Evolutionary conservation across 2,329 filamentous ascomycete genomes (phyloP).

Genomic region (Cordyceps militaris): DNA sequence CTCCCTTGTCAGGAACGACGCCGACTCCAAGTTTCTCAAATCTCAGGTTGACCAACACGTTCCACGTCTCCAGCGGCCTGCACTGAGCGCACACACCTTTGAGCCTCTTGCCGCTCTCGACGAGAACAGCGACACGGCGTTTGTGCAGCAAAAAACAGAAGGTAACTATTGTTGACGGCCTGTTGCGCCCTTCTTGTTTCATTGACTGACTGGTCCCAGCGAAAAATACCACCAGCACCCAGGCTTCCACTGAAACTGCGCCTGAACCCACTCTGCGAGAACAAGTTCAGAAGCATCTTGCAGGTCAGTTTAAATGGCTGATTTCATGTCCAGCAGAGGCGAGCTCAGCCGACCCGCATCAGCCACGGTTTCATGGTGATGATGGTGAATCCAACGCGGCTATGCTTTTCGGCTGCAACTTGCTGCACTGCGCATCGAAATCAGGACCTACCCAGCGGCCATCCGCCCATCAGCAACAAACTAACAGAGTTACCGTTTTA

Average conservation of each 20-base stretch:
- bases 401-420: conserved; percentile 44
- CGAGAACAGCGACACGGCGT: conserved; percentile 6
- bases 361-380: conserved; percentile 13
- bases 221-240: not conserved
- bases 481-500: conserved; percentile 40
- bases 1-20: conserved; percentile 4
- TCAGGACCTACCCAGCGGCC: conserved; percentile 17
- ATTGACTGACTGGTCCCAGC: conserved; percentile 4
- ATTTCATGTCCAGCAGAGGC: conserved; percentile 31
- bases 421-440: conserved; percentile 34
- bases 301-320: conserved; percentile 46
- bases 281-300: conserved; percentile 36
- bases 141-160: not conserved
- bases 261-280: conserved; percentile 21
- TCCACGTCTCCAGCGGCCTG: conserved; percentile 23
- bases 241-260: conserved; percentile 18
- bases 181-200: conserved; percentile 15
- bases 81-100: conserved; percentile 26
- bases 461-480: conserved; percentile 14
- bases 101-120: conserved; percentile 19
- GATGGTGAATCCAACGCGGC: conserved; percentile 17
- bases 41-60: conserved; percentile 18
- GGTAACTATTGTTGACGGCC: not conserved
- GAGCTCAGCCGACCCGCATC: conserved; percentile 18
- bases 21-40: conserved; percentile 16